Evolutionary conservation across 306 rosid species (phyloP).

Genomic region (Quercus dentata): DNA sequence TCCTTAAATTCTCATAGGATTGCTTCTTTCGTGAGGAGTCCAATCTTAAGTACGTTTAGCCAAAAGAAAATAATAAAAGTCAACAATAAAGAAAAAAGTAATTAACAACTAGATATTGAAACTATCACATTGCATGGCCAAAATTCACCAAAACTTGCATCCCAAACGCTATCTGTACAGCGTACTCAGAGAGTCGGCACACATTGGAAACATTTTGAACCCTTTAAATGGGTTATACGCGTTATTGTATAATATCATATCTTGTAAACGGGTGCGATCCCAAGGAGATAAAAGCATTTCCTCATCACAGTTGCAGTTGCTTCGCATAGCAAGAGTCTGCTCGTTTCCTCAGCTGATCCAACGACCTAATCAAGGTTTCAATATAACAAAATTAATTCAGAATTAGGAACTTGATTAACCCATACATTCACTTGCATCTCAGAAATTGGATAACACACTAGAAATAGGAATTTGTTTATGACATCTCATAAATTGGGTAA

Average conservation of each 20-base stretch:
- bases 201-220: background rate
- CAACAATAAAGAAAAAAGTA: too few relatives aligned
- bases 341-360: slow-evolving; percentile 76
- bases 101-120: too few relatives aligned
- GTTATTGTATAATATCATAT: slow-evolving; percentile 26
- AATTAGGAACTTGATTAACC: too few relatives aligned
- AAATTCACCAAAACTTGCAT: background rate
- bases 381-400: background rate
- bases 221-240: background rate
- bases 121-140: background rate
- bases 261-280: slow-evolving; percentile 87
- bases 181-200: background rate
- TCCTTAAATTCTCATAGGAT: too few relatives aligned
- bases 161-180: background rate
- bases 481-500: background rate
- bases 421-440: background rate
- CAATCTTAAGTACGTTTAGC: too few relatives aligned
- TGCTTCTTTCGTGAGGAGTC: too few relatives aligned
- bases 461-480: background rate
- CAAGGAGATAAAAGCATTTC: slow-evolving; percentile 82
- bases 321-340: slow-evolving; percentile 92
- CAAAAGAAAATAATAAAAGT: too few relatives aligned
- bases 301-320: slow-evolving; percentile 91
- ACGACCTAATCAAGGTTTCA: slow-evolving; percentile 52
- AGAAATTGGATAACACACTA: too few relatives aligned